Evolutionary conservation across 768 basidiomycete species (phyloP).

Genomic region (Baorangia bicolor): DNA sequence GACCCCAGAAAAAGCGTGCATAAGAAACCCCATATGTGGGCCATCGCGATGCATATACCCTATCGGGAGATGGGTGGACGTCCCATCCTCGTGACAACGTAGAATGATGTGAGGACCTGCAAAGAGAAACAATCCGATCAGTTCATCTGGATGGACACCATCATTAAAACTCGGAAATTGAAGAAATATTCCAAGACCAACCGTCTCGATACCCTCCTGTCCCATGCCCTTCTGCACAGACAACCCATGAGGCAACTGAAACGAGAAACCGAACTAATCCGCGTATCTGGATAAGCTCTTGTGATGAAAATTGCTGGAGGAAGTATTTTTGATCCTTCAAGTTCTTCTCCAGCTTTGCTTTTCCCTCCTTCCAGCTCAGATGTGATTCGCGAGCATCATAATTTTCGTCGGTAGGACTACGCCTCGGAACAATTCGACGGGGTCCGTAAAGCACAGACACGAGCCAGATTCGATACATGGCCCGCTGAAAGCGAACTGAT

Average conservation of each 20-base stretch:
- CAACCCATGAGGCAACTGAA: neutral
- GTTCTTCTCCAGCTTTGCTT: too few species aligned
- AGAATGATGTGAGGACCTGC: slow-evolving; percentile 10
- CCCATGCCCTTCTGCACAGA: neutral
- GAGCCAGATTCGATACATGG: slow-evolving; percentile 31
- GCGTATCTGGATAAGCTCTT: slow-evolving; percentile 4
- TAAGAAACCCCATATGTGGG: neutral
- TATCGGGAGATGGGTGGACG: neutral
- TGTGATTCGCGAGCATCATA: too few species aligned
- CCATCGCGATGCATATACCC: neutral
- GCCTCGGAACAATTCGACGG: neutral
- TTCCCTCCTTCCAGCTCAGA: too few species aligned
- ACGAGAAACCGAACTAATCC: neutral
- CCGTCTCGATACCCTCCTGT: neutral
- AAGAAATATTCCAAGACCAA: neutral
- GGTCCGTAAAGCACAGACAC: slow-evolving; percentile 13
- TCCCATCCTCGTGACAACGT: slow-evolving; percentile 4
- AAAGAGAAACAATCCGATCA: slow-evolving; percentile 12
- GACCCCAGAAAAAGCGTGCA: neutral
- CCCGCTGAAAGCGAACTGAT: slow-evolving; percentile 29
- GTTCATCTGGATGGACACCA: neutral
- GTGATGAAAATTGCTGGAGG: neutral
- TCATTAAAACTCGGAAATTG: neutral
- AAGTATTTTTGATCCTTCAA: neutral
- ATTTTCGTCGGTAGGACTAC: accelerated